Evolutionary conservation across 2,329 filamentous ascomycete species (phyloP).

Genomic region (Arthrocladium fulminans): DNA sequence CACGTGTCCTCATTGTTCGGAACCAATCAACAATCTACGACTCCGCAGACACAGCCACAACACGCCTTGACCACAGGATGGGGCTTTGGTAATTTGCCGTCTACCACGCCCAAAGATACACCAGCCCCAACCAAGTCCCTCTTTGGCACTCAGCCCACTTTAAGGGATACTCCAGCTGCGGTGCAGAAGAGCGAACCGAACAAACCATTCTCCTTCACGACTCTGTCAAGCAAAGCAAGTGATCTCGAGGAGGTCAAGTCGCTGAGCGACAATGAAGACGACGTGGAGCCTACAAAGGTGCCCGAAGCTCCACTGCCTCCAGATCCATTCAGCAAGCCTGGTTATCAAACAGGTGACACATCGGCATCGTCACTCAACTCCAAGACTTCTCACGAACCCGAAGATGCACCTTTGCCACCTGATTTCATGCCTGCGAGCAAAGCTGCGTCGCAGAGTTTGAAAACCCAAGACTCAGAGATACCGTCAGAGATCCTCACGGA

Average conservation of each 20-base stretch:
- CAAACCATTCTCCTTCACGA: conserved; percentile 27
- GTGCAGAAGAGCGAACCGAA: conserved; percentile 27
- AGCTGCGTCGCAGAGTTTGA: conserved; percentile 10
- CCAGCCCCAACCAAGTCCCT: neutral
- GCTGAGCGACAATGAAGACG: conserved; percentile 1
- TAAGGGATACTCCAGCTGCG: conserved; percentile 15
- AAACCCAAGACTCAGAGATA: conserved; percentile 12
- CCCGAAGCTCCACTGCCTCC: conserved; percentile 37
- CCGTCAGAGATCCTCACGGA: conserved; percentile 27
- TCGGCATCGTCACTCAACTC: conserved; percentile 38
- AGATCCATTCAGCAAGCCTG: conserved; percentile 38
- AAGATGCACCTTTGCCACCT: conserved; percentile 24
- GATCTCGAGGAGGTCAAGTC: conserved; percentile 25
- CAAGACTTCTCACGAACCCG: conserved; percentile 30
- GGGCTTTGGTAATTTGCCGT: conserved; percentile 16
- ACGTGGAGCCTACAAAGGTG: conserved; percentile 14
- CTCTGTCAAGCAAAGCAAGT: conserved; percentile 27
- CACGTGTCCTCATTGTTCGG: conserved; percentile 31
- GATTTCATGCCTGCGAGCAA: conserved; percentile 19
- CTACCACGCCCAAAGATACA: conserved; percentile 21
- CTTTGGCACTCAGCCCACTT: neutral
- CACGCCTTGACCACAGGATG: conserved; percentile 26
- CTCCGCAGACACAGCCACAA: conserved; percentile 22
- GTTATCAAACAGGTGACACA: conserved; percentile 41
- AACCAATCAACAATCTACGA: conserved; percentile 22